phyloP scores from a whole-genome alignment of 306 rosid genomes.

The Begonia loranthoides region DNA sequence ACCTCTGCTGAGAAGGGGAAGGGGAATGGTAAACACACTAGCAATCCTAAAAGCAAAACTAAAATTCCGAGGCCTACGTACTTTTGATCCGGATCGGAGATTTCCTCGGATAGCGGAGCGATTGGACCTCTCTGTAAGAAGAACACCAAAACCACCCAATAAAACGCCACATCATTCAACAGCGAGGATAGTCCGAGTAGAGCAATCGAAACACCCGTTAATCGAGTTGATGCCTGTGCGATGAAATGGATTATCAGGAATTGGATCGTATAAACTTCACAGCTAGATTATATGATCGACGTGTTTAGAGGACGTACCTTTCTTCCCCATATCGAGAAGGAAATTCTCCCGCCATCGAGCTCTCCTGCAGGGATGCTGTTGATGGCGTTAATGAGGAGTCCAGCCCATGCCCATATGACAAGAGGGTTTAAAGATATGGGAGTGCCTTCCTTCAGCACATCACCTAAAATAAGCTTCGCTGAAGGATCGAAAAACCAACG shows the following conservation, averaged over 20 bases:
- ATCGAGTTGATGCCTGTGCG: constrained; percentile 66
- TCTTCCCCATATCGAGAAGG: constrained; percentile 94
- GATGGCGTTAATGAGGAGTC: constrained; percentile 93
- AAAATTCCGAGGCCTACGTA: constrained; percentile 62
- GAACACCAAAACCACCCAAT: constrained; percentile 88
- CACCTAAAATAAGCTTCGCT: constrained; percentile 90
- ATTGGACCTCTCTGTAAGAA: constrained; percentile 94
- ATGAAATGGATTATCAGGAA: constrained; percentile 1
- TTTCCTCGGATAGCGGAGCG: constrained; percentile 88
- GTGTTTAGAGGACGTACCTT: constrained; percentile 40
- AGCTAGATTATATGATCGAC: neutral
- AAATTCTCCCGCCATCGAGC: constrained; percentile 90
- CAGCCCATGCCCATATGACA: constrained; percentile 98
- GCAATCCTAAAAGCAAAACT: constrained; percentile 79
- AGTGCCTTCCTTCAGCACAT: constrained; percentile 75
- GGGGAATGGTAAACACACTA: constrained; percentile 92
- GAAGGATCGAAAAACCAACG: constrained; percentile 14
- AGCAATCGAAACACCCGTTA: constrained; percentile 60
- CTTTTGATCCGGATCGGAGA: constrained; percentile 68
- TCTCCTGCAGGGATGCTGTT: constrained; percentile 98
- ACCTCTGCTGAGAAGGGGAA: constrained; percentile 67
- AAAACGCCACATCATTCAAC: constrained; percentile 83
- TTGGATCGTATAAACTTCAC: no score
- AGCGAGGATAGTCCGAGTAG: constrained; percentile 70
- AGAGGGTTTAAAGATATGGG: constrained; percentile 86